phyloP scores from a whole-genome alignment of 2,329 filamentous ascomycete genomes.

The Cordyceps fumosorosea region DNA sequence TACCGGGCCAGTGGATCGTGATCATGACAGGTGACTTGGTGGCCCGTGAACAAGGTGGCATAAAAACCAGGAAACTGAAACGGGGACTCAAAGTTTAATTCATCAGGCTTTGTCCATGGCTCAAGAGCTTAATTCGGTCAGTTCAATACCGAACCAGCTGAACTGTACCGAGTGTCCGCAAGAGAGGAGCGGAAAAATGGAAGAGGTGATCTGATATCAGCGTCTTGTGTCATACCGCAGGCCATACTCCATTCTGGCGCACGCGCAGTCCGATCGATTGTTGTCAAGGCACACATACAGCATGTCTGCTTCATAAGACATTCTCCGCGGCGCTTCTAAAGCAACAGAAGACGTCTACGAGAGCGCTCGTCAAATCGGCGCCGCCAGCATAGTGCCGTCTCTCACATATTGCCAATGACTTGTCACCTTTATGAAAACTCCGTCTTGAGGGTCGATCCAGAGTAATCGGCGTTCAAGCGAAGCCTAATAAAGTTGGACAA shows the following conservation, averaged over 20 bases:
- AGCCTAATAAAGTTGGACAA: not conserved
- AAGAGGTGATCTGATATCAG: not conserved
- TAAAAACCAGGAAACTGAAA: not conserved
- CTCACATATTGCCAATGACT: not conserved
- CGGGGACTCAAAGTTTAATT: not conserved
- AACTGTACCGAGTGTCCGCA: not conserved
- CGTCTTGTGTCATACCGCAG: too few relatives aligned
- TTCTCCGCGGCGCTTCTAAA: too few relatives aligned
- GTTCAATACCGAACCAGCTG: not conserved
- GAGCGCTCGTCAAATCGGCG: not conserved
- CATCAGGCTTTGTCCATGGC: not conserved
- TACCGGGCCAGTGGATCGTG: not conserved
- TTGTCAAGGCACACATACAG: too few relatives aligned
- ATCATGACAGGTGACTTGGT: not conserved
- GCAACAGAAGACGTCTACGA: too few relatives aligned
- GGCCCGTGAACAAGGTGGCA: not conserved
- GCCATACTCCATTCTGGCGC: too few relatives aligned
- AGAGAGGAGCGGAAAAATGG: not conserved
- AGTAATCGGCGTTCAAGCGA: too few relatives aligned
- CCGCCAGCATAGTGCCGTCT: not conserved
- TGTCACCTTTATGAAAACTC: not conserved
- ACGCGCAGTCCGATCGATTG: too few relatives aligned
- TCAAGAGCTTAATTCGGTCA: not conserved
- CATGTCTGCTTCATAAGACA: too few relatives aligned
- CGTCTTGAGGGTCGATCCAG: too few relatives aligned